Evolutionary conservation across 441 rosid genomes (phyloP).

Genomic region (Corymbia calophylla): DNA sequence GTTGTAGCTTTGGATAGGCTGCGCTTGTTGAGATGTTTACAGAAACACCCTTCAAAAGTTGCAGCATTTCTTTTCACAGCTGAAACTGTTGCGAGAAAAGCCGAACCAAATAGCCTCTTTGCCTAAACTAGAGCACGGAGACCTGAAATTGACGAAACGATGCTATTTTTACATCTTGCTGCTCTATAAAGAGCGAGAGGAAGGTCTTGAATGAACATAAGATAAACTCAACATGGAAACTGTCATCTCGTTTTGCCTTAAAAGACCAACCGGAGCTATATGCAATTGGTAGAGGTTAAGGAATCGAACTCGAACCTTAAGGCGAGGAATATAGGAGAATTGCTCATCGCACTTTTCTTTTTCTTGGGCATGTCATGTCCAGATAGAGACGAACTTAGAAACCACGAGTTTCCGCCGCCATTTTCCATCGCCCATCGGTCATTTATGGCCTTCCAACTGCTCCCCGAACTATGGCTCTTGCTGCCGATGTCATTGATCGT

Average conservation of each 20-base stretch:
- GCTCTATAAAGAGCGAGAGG: not conserved
- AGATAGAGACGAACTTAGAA: not conserved
- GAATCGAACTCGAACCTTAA: not conserved
- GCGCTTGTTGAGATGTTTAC: not conserved
- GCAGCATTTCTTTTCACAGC: fast-evolving
- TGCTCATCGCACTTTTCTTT: not conserved
- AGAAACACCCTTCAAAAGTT: not conserved
- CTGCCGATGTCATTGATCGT: fast-evolving
- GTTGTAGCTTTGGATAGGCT: not conserved
- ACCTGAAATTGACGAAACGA: not conserved
- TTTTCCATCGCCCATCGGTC: fast-evolving
- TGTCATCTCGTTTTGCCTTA: not conserved
- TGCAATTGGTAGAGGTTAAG: not conserved
- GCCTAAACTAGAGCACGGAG: fast-evolving
- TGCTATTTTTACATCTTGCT: not conserved
- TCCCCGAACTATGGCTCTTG: not conserved
- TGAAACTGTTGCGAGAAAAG: fast-evolving
- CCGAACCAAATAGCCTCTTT: not conserved
- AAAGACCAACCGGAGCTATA: not conserved
- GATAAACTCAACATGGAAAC: not conserved
- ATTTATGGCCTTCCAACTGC: not conserved
- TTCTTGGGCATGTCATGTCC: not conserved
- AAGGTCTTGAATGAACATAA: not conserved
- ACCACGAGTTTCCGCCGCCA: not conserved
- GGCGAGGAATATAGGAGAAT: not conserved